Percentiles rank a stretch among this genome's conserved stretches.
These are phyloP conservation scores for Pilaira anomala DNA, from an alignment of 192 early-diverging fungal species.

Conservation along the genomic window DNA sequence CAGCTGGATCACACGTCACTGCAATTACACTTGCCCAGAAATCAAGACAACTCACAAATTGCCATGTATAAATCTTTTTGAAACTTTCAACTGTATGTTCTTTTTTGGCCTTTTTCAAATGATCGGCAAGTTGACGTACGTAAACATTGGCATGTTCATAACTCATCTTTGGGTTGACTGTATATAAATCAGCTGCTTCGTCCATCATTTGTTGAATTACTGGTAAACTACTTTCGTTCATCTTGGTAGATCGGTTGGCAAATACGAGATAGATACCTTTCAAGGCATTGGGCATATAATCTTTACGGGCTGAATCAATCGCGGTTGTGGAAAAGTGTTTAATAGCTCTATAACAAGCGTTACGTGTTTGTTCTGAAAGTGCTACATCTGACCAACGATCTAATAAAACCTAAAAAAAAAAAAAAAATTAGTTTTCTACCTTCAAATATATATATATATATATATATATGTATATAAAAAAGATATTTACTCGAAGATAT, in stretches of 20 bases:
- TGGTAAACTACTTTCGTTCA: conserved; percentile 67
- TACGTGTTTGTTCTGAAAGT: conserved; percentile 59
- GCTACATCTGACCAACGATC: conserved; percentile 51
- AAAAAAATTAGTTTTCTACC: background rate
- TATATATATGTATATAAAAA: background rate
- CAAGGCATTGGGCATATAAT: conserved; percentile 37
- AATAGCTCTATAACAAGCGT: conserved; percentile 69
- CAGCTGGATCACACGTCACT: conserved; percentile 56
- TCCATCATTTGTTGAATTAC: conserved; percentile 85
- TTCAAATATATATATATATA: background rate
- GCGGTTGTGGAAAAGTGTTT: conserved; percentile 39
- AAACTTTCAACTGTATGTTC: conserved; percentile 79
- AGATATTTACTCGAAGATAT: conserved; percentile 58
- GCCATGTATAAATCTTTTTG: conserved; percentile 94
- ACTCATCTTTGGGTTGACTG: conserved; percentile 66
- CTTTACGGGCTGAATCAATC: conserved; percentile 14
- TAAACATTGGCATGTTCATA: conserved; percentile 90
- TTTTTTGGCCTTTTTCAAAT: conserved; percentile 81
- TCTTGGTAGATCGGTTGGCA: conserved; percentile 66
- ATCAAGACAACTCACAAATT: conserved; percentile 84
- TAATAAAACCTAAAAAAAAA: conserved; percentile 40
- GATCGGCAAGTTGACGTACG: conserved; percentile 86
- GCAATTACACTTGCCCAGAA: conserved; percentile 82
- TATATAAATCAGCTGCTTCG: conserved; percentile 85
- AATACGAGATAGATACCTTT: conserved; percentile 83